Evolutionary conservation across 2,329 filamentous ascomycete species (phyloP).

Genomic region (Geosmithia putterillii): DNA sequence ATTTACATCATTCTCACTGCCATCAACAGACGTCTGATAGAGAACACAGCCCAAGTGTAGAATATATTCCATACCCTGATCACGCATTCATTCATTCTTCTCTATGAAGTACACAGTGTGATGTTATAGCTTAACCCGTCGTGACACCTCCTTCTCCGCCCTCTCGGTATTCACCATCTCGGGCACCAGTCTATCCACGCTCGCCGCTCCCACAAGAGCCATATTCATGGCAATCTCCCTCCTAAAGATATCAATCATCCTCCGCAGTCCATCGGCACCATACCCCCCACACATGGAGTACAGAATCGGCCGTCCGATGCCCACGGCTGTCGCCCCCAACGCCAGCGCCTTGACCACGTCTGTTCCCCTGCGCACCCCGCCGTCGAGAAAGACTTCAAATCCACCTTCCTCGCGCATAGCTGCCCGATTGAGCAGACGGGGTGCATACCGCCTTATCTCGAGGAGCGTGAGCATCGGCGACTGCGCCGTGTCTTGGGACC

Average conservation of each 20-base stretch:
- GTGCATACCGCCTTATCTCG: conserved; percentile 49
- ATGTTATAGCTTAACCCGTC: conserved; percentile 6
- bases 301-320: conserved; percentile 48
- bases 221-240: conserved; percentile 34
- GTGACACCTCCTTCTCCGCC: conserved; percentile 7
- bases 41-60: too few species aligned
- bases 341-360: conserved; percentile 58
- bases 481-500: conserved; percentile 30
- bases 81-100: background rate
- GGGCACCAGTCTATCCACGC: conserved; percentile 46
- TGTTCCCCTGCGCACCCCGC: conserved; percentile 51
- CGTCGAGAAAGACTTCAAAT: conserved; percentile 49
- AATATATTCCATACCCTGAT: too few species aligned
- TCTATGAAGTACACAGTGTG: background rate
- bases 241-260: conserved; percentile 33
- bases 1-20: conserved; percentile 29
- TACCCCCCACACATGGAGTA: conserved; percentile 35
- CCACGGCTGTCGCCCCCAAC: conserved; percentile 50
- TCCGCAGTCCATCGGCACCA: conserved; percentile 32
- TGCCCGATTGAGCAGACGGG: conserved; percentile 44
- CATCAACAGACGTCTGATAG: conserved; percentile 1
- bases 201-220: conserved; percentile 52
- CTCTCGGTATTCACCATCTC: conserved; percentile 9
- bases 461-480: conserved; percentile 23
- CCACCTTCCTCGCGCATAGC: conserved; percentile 1